Base-by-base conservation (phyloP, 75 land plant genomes). In the Picea glauca region DNA sequence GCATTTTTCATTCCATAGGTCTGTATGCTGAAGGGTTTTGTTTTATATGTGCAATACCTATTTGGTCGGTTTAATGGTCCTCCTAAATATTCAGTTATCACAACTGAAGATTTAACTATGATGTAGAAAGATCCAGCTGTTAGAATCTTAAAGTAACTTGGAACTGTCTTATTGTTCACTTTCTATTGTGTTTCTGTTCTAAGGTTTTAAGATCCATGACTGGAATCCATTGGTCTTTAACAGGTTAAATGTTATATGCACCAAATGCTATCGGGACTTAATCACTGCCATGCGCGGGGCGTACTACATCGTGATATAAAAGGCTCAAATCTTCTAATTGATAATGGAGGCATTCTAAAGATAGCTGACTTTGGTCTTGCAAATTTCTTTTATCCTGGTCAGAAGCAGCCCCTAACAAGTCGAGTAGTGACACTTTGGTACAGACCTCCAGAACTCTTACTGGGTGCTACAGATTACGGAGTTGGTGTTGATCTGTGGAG, bases 301-400 rank as follows among this genome's bases (percentile, higher is more conserved):
- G 88, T 93, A 33, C 75, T 93, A 57, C 96, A 93, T 62, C 90
- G 94, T 50, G 96, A 93, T 75, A 93, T 93, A 60, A 93, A 93
- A 76, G 85, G 92, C 60, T 93, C 96, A 18, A 93, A 93, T 86
- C 62, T 93, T 67, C 87, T 93, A 20, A 79, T 93, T 66, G 88
- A 88, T 75, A 85, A 91, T 78, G 78, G 79, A 26, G 96, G 96
- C 35, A 81, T 86, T 58, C 80, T 93, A 26, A 93, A 91, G 76
- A 87, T 93, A 63, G 96, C 96, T 77, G 96, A 93, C 84, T 93
- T 93, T 83, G 96, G 96, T 4, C 78, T 93, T 12, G 94, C 96
- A 30, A 78, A 86, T 59, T 85, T 88, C 60, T 93, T 35, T 84
- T 83, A 88, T 82, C 90, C 94, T 62, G 81, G 81, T 13, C 78